Base-by-base conservation (phyloP, 116 monocot genomes). In the Iris pallida region DNA sequence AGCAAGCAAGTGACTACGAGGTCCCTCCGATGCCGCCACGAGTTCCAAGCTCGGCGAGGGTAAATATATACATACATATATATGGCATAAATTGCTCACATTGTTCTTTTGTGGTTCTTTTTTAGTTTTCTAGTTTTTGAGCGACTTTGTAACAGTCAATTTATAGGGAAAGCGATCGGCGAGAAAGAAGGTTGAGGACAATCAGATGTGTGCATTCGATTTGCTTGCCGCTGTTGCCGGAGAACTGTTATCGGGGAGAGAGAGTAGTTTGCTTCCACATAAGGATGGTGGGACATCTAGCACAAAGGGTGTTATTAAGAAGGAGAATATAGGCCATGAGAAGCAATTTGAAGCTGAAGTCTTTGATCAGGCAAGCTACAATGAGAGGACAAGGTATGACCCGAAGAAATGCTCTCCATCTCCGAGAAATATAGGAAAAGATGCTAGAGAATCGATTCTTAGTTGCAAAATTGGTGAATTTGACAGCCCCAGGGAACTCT, bases 221-320 rank as follows among this genome's bases (percentile, higher is more conserved):
- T 76, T 93, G 82, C 84, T 93, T 45, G 93, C 93, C 0, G 71
- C 89, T 6, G 86, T 89, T 7, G 93, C 93, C 20, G 87, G 84
- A 47, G 78, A 71, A 8, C 53, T 93, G 10, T 77, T 93, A 63
- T 55, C 62, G 19, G 76, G 78, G 79, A 54, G 58, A 49, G 80
- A 73, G 49, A 57, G 53, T 18, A 58, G 68, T 51, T 16, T 30
- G 30, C 53, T 48, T 57, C 54, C 57, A 43, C 14, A 42, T 30
- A 57, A 43, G 20, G 43, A 17, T 14, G 5, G 41, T 20, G 73
- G 59, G 52, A 20, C 30, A 55, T 51, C 71, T 11, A 46, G 45
- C 13, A 13, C 49, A 7, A 51, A 51, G 7, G 49, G 42, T 18
- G 30, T 16, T 4, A 85, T 80, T 42, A 82, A 85, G 13, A 65